These are phyloP conservation scores for Boletus rubescentipes DNA, from an alignment of 768 basidiomycete genomes.

Conservation along the genomic window DNA sequence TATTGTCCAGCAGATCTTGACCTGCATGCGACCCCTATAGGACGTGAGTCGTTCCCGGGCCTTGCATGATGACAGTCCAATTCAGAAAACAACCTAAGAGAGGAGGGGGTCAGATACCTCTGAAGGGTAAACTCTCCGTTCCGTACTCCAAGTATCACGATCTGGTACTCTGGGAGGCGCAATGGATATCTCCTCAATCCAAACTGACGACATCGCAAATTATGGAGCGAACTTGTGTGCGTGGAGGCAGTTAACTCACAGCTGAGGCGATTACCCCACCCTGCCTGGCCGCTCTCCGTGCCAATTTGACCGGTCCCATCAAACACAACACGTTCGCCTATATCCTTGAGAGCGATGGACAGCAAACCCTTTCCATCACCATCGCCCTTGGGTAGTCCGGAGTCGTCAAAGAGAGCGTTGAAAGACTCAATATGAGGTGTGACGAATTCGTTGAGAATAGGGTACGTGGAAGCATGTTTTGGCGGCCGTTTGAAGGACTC, in stretches of 20 bases:
- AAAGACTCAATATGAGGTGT: constrained; percentile 94
- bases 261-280: constrained; percentile 83
- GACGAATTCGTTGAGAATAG: constrained; percentile 90
- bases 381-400: constrained; percentile 70
- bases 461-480: constrained; percentile 62
- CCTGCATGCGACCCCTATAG: constrained; percentile 87
- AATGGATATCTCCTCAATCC: constrained; percentile 85
- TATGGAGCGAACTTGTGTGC: constrained; percentile 6
- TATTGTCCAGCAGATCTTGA: constrained; percentile 83
- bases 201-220: constrained; percentile 54
- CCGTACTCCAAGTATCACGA: constrained; percentile 69
- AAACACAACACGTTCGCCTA: constrained; percentile 90
- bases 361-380: constrained; percentile 80
- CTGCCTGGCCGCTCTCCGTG: constrained; percentile 49
- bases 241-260: constrained; percentile 50
- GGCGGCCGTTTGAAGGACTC: constrained; percentile 74
- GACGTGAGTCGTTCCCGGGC: constrained; percentile 91
- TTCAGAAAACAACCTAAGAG: constrained; percentile 6
- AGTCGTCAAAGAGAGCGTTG: constrained; percentile 94
- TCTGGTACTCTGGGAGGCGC: constrained; percentile 86
- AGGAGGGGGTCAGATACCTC: constrained; percentile 56
- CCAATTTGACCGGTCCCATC: constrained; percentile 64
- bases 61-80: constrained; percentile 37
- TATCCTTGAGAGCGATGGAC: constrained; percentile 74
- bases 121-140: constrained; percentile 80